Evolutionary conservation across 2,329 filamentous ascomycete genomes (phyloP).

Genomic region (Cercospora sojina): DNA sequence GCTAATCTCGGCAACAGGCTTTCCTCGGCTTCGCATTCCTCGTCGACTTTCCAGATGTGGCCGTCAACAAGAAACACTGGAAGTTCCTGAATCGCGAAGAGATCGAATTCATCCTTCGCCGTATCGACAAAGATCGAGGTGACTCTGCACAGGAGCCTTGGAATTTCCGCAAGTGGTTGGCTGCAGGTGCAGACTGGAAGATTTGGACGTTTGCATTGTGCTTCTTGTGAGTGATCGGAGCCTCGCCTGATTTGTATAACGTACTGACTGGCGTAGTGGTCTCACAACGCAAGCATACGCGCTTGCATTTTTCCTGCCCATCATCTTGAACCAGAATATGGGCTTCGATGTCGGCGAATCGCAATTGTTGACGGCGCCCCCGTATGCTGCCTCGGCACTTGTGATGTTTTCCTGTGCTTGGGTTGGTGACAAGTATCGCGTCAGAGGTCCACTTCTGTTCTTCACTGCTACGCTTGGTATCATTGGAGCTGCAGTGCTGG

Average conservation of each 20-base stretch:
- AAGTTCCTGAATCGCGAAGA: conserved; percentile 6
- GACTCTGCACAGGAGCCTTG: not conserved
- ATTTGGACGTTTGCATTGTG: not conserved
- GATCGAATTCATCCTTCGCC: conserved; percentile 6
- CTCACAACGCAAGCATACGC: conserved; percentile 1
- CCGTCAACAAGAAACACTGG: not conserved
- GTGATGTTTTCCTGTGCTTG: conserved; percentile 27
- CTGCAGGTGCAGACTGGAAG: not conserved
- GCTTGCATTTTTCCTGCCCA: conserved; percentile 13
- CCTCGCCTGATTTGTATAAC: not conserved
- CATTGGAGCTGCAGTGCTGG: not conserved
- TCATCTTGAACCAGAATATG: conserved; percentile 28
- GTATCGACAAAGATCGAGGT: not conserved
- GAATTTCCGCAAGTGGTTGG: not conserved
- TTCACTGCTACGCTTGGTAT: conserved; percentile 1
- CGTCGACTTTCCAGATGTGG: conserved; percentile 14
- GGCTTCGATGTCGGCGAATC: conserved; percentile 45
- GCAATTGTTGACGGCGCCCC: conserved; percentile 47
- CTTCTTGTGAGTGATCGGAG: not conserved
- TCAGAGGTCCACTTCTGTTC: conserved; percentile 31
- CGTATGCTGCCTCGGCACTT: conserved; percentile 39
- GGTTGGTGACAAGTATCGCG: conserved; percentile 27
- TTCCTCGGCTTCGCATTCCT: conserved; percentile 1
- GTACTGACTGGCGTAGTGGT: not conserved
- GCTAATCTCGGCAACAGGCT: not conserved